Percentiles rank a stretch among this genome's conserved stretches.
Evolutionary conservation across 2,329 filamentous ascomycete genomes (phyloP).

Genomic region (Pseudocercospora ulei): DNA sequence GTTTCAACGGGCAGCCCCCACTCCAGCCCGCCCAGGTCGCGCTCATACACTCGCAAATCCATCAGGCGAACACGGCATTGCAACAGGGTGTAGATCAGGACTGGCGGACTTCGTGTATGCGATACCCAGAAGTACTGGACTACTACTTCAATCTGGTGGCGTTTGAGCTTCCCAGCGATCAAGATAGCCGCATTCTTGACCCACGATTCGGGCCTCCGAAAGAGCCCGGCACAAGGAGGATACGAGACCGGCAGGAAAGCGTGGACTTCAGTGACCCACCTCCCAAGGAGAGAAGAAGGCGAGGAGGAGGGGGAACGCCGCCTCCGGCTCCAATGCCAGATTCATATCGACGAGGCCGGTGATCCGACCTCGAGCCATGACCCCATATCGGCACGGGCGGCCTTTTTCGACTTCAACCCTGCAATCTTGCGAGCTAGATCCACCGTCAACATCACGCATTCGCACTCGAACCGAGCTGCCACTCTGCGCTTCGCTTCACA

Average conservation of each 20-base stretch:
- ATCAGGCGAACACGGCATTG: constrained; percentile 54
- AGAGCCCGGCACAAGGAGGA: constrained; percentile 31
- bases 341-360: constrained; percentile 12
- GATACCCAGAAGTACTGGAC: constrained; percentile 71
- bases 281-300: constrained; percentile 24
- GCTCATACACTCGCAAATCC: constrained; percentile 46
- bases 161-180: constrained; percentile 53
- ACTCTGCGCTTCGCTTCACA: too few species aligned
- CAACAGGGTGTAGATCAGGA: constrained; percentile 69
- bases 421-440: too few species aligned
- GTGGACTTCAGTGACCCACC: constrained; percentile 15
- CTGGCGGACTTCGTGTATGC: constrained; percentile 64
- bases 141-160: constrained; percentile 68
- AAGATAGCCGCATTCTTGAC: constrained; percentile 34
- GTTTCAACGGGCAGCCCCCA: constrained; percentile 40
- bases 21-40: constrained; percentile 37
- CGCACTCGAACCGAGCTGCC: too few species aligned
- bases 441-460: too few species aligned
- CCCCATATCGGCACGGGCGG: too few species aligned
- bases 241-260: constrained; percentile 30
- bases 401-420: too few species aligned
- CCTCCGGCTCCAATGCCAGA: constrained; percentile 24
- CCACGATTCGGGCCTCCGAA: constrained; percentile 29
- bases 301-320: constrained; percentile 22
- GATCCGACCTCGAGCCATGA: too few species aligned